Evolutionary conservation across 2,329 filamentous ascomycete species (phyloP), one percentile per base, ranked within the genome.

Genomic region (Capronia coronata): DNA sequence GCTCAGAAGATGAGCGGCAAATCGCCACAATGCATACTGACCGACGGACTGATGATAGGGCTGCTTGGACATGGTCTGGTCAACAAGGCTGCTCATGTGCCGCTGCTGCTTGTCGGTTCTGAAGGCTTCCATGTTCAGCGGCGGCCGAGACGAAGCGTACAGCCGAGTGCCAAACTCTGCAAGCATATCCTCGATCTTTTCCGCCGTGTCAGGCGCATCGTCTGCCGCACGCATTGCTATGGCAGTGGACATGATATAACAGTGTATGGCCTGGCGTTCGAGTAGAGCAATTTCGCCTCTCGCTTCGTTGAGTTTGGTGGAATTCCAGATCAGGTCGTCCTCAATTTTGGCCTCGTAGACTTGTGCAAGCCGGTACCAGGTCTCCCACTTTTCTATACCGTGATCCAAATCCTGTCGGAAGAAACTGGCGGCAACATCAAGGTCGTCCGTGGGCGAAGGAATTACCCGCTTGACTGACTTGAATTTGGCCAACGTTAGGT

Each of bases 401-500:
- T 87, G 88, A 59, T 94, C 87, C 1, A 95, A 68, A 63, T 94
- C 88, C 57, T 90, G 80, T 30, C 85, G 76, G 61, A 94, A 79
- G 63, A 88, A 93, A 0, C 81, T 84, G 39, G 86, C 82, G 2
- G 87, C 88, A 45, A 88, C 84, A 44, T 90, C 84, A 43, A 95
- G 73, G 62, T 94, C 89, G 59, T 91, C 87, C 0, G 86, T 91
- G 11, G 87, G 84, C 2, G 84, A 84, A 1, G 86, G 84, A 2
- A 80, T 87, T 60, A 88, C 78, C 16, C 88, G 80, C 61, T 91
- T 87, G 75, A 90, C 68, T 71, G 77, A 73, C 73, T 86, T 64
- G 78, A 94, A 97, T 62, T 89, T 94, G 37, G 85, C 87, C 49
- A 97, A 75, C 2, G 87, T 83, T 48, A 94, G 86, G 75, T 93